Base-by-base conservation (phyloP, 441 rosid genomes). In the Eutrema salsugineum region DNA sequence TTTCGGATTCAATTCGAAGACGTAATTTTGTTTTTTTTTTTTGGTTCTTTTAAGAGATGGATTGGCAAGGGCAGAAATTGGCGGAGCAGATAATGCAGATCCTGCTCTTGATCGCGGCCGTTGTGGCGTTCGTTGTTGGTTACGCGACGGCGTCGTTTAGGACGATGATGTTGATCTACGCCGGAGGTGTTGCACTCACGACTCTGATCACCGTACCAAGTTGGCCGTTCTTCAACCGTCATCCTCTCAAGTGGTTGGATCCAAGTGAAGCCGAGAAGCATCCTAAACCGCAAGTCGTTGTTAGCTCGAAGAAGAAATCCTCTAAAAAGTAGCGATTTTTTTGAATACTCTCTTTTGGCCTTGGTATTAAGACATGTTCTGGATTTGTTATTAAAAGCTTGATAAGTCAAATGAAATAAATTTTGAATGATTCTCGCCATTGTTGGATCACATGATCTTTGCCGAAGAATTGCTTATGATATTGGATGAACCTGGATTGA, bases 61-160 rank as follows among this genome's bases (percentile, higher is more conserved):
- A 94, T 83, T 94, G 99, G 99, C 91, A 94, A 86, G 98, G 99
- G 19, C 98, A 94, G 71, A 94, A 90, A 85, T 65, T 88, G 17
- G 89, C 94, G 12, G 98, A 94, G 93, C 94, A 85, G 77, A 72
- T 91, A 79, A 90, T 94, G 98, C 98, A 92, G 83, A 82, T 89
- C 28, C 6, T 90, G 85, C 83, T 94, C 11, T 32, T 94, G 76
- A 88, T 76, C n/a, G 87, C 82, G 1, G 93, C 91, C 5, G 85
- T 79, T 19, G 83, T 70, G 53, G 87, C 94, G 0, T 80, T 87
- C 16, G 75, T 72, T 16, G 59, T 77, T 0, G 96, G 98, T 12
- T 87, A 85, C 44, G 5, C 77, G 0, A 71, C 79, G 72, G 89
- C 80, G 15, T 91, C 99, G 20, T 95, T 93, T 77, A 93, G 82